Evolutionary conservation across 306 rosid genomes (phyloP), one percentile per base, ranked within the genome.

Genomic region (Morella rubra): DNA sequence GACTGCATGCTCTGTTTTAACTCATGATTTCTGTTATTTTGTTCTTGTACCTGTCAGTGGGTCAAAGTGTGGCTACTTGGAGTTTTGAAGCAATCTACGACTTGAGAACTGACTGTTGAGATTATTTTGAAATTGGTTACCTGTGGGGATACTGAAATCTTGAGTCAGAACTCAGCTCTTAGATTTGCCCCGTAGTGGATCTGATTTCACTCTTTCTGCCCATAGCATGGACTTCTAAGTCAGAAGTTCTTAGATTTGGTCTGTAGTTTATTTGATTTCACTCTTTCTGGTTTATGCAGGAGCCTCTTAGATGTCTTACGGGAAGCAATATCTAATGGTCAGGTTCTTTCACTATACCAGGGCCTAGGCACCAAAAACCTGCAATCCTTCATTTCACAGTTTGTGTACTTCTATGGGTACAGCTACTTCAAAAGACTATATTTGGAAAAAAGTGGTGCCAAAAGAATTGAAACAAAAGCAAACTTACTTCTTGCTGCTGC

Each of bases 341-440:
- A 90, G 86, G 87, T 91, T 73, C 87, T 89, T 81, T 96, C 99
- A 0, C 90, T 96, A 73, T 96, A 96, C 82, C 99, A 96, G 83
- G 99, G 99, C 37, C 90, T 96, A 15, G 97, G 91, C 64, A 92
- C 99, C 18, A 96, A 96, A 73, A 96, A 93, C 85, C 86, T 96
- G 64, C 99, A 96, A 79, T 89, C 99, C 44, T 96, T 96, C 89
- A 73, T 91, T 83, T 84, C 99, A 42, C 98, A 93, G 82, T 96
- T 96, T 72, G 84, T 96, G 76, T 96, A 96, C 87, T 96, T 96
- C 75, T 93, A 91, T 71, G 99, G 99, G 54, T 96, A 96, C 81
- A 96, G 97, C 93, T 91, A 96, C 75, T 96, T 96, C 86, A 96
- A 96, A 77, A 93, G 90, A 79, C 58, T 93, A 46, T 96, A 96